Percentiles rank a stretch among this genome's conserved stretches.
Conservation (phyloP, 345 rosid species). For the Turritis glabra region DNA sequence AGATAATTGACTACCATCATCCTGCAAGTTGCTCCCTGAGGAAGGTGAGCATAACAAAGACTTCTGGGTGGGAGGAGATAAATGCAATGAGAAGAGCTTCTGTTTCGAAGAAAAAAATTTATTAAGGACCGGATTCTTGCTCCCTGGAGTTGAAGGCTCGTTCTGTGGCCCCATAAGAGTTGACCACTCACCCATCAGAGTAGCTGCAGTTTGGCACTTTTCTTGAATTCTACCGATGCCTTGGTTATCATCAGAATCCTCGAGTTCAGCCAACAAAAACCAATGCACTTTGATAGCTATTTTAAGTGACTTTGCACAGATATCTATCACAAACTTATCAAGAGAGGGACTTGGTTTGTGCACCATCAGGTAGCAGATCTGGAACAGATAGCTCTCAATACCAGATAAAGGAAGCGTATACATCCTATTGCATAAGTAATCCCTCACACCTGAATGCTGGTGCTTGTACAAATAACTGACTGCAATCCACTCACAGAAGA, state of each 20-base stretch:
- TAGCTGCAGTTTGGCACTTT: slow-evolving; percentile 93
- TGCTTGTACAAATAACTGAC: slow-evolving; percentile 99
- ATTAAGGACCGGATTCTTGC: slow-evolving; percentile 83
- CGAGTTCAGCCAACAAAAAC: slow-evolving; percentile 93
- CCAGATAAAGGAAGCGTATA: slow-evolving; percentile 88
- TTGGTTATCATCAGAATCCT: slow-evolving; percentile 92
- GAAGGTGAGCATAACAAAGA: slow-evolving; percentile 68
- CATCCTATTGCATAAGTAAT: slow-evolving; percentile 97
- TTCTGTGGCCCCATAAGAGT: slow-evolving; percentile 59
- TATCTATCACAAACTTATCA: slow-evolving; percentile 95
- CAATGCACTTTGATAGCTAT: slow-evolving; percentile 97
- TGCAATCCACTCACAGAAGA: slow-evolving; percentile 99
- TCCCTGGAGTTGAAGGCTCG: slow-evolving; percentile 64
- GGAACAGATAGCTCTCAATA: slow-evolving; percentile 89
- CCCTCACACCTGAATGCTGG: slow-evolving; percentile 86
- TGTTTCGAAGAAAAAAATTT: slow-evolving; percentile 80
- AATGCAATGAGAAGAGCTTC: slow-evolving; percentile 72
- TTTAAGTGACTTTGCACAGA: slow-evolving; percentile 75
- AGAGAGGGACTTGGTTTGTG: slow-evolving; percentile 97
- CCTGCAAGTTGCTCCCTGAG: slow-evolving; percentile 53
- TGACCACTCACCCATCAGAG: slow-evolving; percentile 92
- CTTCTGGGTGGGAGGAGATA: slow-evolving; percentile 70
- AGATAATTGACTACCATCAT: slow-evolving; percentile 61
- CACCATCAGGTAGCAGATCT: slow-evolving; percentile 88
- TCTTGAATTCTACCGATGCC: slow-evolving; percentile 94